phyloP scores from a whole-genome alignment of 2,329 filamentous ascomycete genomes.

The Aspergillus unguis region DNA sequence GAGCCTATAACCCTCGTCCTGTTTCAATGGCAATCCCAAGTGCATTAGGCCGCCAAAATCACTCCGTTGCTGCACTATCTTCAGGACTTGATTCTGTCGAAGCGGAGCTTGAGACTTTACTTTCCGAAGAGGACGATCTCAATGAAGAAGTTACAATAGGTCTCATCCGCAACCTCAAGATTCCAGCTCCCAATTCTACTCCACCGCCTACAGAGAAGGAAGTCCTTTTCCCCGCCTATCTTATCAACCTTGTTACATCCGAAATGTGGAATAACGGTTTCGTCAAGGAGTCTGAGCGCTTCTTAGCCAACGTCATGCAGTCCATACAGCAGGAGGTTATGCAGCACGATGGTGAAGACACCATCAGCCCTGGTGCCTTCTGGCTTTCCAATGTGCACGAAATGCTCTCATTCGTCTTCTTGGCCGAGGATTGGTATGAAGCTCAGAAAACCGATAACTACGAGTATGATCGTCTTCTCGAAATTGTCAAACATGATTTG shows the following conservation, averaged over 20 bases:
- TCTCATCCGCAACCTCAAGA: constrained; percentile 93
- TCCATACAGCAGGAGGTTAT: constrained; percentile 99
- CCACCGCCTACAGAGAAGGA: constrained; percentile 96
- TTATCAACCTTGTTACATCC: constrained; percentile 97
- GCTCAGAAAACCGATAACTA: constrained; percentile 99
- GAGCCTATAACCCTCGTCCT: constrained; percentile 87
- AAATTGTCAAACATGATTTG: constrained; percentile 98
- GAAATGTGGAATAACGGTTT: constrained; percentile 99
- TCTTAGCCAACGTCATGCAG: constrained; percentile 99
- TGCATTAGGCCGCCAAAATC: constrained; percentile 61
- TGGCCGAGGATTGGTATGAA: constrained; percentile 99
- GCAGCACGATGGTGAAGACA: constrained; percentile 96
- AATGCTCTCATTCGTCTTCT: constrained; percentile 99
- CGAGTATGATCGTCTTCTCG: constrained; percentile 93
- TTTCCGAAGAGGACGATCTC: constrained; percentile 91
- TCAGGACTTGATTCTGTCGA: constrained; percentile 87
- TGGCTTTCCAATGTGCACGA: constrained; percentile 99
- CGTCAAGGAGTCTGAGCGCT: constrained; percentile 97
- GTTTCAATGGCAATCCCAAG: constrained; percentile 85
- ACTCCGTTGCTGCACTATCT: constrained; percentile 73
- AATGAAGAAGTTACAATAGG: constrained; percentile 98
- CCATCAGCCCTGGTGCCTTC: constrained; percentile 95
- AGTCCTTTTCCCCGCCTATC: constrained; percentile 95
- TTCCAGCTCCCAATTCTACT: constrained; percentile 79
- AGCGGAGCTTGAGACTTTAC: constrained; percentile 85